Base-by-base conservation (phyloP, 2,329 filamentous ascomycete species). In the Cladophialophora immunda region DNA sequence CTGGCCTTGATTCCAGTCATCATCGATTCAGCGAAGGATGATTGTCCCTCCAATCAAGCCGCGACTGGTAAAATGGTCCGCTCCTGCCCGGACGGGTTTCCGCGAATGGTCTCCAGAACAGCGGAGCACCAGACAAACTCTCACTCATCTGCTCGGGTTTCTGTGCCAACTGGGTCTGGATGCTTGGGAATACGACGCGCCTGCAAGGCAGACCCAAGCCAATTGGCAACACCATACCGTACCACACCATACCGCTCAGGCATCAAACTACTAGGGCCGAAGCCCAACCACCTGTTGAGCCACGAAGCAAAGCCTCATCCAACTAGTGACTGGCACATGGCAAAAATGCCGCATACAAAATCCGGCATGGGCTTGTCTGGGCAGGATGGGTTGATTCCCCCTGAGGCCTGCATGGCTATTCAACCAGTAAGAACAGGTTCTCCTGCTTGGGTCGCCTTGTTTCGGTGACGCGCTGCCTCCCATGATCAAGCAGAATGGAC, bases 301-400 rank as follows among this genome's bases (percentile, higher is more conserved):
- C 52, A 30, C 52, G n/a, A 55, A 55, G 25, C 52, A 32, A 61
- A 32, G 52, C 17, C 58, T 47, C 25, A 11, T 53, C 58, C 58
- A 61, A 61, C 58, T 53, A 38, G 50, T 19, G n/a, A n/a, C 34
- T 53, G 11, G 60, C 60, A 62, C 60, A 62, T 56, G 50, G 60
- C 60, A 47, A 62, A 62, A 62, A 62, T 62, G 60, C 60, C 60
- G 60, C 60, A 62, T 47, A 30, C 50, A 62, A 32, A 36, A 22
- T 25, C 34, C 13, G 27, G 34, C 32, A 56, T 61, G 41, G 29
- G 19, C 19, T 41, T n/a, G 15, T 7, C 27, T 60, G 1, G 52
- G 58, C 25, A 19, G 29, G 29, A 32, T 22, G 30, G 22, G 57
- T 36, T 36, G 58, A 19, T n/a, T 56, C 9, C 53, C 27, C 27